These are phyloP conservation scores for Xylariaceae sp. DNA, from an alignment of 2,329 filamentous ascomycete genomes.

Conservation along the genomic window DNA sequence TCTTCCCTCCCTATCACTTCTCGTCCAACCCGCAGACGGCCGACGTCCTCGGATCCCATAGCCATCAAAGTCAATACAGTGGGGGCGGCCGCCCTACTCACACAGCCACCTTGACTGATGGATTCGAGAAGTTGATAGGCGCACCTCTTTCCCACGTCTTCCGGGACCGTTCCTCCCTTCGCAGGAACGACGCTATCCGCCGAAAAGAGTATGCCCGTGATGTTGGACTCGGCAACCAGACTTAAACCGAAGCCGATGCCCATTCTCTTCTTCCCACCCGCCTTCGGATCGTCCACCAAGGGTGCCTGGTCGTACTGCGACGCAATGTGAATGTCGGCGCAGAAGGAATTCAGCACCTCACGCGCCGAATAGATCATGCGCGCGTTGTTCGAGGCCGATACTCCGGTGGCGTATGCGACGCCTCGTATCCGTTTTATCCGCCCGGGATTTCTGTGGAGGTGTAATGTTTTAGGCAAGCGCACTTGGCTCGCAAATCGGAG, in stretches of 20 bases:
- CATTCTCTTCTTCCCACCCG: constrained; percentile 55
- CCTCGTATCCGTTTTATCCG: constrained; percentile 83
- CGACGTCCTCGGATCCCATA: constrained; percentile 96
- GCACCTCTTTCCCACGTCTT: constrained; percentile 84
- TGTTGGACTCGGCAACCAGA: constrained; percentile 86
- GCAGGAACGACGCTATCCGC: constrained; percentile 75
- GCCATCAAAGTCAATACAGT: constrained; percentile 88
- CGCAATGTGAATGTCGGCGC: constrained; percentile 86
- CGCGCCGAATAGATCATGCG: constrained; percentile 90
- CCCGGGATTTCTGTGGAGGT: constrained; percentile 75
- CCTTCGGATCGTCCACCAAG: constrained; percentile 48
- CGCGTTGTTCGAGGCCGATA: constrained; percentile 87
- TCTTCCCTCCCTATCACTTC: constrained; percentile 79
- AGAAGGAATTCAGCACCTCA: constrained; percentile 79
- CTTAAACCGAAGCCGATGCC: constrained; percentile 90
- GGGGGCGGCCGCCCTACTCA: constrained; percentile 62
- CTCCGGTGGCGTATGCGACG: constrained; percentile 89
- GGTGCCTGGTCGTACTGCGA: constrained; percentile 68
- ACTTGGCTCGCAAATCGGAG: constrained; percentile 91
- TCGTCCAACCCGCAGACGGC: constrained; percentile 72
- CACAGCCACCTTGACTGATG: constrained; percentile 77
- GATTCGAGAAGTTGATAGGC: constrained; percentile 85
- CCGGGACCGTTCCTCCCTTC: constrained; percentile 74
- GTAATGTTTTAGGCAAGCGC: constrained; percentile 86
- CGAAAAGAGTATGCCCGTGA: constrained; percentile 73